Conservation (phyloP, 2,329 filamentous ascomycete genomes). For the Colletotrichum karsti region DNA sequence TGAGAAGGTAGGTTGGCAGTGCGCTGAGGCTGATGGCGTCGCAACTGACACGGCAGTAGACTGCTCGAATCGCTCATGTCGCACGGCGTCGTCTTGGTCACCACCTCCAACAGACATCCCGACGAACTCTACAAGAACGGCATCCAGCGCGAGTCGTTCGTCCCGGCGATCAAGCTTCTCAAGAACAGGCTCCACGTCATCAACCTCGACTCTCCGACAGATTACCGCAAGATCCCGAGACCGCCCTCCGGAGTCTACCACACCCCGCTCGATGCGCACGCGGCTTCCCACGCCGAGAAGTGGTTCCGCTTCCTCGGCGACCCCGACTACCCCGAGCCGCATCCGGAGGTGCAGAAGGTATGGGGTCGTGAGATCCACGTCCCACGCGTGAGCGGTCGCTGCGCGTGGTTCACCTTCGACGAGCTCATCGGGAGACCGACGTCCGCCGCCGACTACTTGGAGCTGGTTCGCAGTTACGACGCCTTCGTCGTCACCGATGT, state of each 20-base stretch:
- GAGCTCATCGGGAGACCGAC: slow-evolving; percentile 90
- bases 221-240: slow-evolving; percentile 96
- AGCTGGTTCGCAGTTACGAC: slow-evolving; percentile 88
- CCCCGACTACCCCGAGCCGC: slow-evolving; percentile 76
- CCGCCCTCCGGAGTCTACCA: slow-evolving; percentile 95
- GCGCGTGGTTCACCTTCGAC: slow-evolving; percentile 91
- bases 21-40: background rate
- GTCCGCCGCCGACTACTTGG: slow-evolving; percentile 93
- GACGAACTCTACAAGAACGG: slow-evolving; percentile 98
- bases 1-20: slow-evolving; percentile 67
- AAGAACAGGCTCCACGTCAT: slow-evolving; percentile 86
- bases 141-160: slow-evolving; percentile 93
- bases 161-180: slow-evolving; percentile 93
- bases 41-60: slow-evolving; percentile 43
- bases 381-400: slow-evolving; percentile 85
- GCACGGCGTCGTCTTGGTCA: slow-evolving; percentile 95
- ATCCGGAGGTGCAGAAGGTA: slow-evolving; percentile 81
- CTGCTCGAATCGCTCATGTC: slow-evolving; percentile 92
- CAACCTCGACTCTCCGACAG: slow-evolving; percentile 93
- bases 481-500: slow-evolving; percentile 92
- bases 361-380: slow-evolving; percentile 94
- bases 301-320: slow-evolving; percentile 98
- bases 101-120: slow-evolving; percentile 96
- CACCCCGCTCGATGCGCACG: slow-evolving; percentile 81
- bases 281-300: slow-evolving; percentile 83